Base-by-base conservation (phyloP, 2,329 filamentous ascomycete genomes). In the Lasiodiplodia citricola region DNA sequence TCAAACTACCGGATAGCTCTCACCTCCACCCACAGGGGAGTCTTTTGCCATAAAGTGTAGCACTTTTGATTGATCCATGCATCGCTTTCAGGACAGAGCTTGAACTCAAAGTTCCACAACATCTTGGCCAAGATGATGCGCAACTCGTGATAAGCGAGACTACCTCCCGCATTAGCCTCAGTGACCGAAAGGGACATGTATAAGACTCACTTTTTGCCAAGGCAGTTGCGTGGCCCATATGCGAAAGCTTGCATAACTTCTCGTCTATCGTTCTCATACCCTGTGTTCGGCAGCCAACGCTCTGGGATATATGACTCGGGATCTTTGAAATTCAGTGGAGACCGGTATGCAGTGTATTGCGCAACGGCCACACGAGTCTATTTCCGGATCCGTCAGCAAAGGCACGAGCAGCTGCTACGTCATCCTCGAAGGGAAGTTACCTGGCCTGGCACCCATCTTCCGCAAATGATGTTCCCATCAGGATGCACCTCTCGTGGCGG, bases 281-380 rank as follows among this genome's bases (percentile, higher is more conserved):
- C 10, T 4, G 66, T 16, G 13, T 73, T 1, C 0, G 73, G 74
- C 2, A 81, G 67, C 81, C 82, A 84, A 31, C 82, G 75, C 65
- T 83, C 79, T 4, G 83, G 82, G 5, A 75, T 70, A 67, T 81
- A 84, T 10, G 72, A 68, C 5, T 75, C 60, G 0, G 81, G 75
- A 21, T 78, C 71, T 25, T 72, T 72, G 70, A 83, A 83, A 60
- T 82, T 78, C 1, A 60, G 69, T 3, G 66, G 41, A n/a, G 60
- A 66, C 31, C 52, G 69, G 60, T 69, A 67, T 11, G 65, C 62
- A 50, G 70, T 3, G 57, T 69, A 68, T 64, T 69, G 58, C 21
- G 52, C 35, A 10, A 37, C 25, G 68, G 23, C 47, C 37, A 63
- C 41, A 67, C 54, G 58, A 37, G 25, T 50, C 70, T 72, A 13